Percentiles rank a stretch among this genome's conserved stretches.
Conservation (phyloP, 306 rosid species). For the Malus sylvestris region DNA sequence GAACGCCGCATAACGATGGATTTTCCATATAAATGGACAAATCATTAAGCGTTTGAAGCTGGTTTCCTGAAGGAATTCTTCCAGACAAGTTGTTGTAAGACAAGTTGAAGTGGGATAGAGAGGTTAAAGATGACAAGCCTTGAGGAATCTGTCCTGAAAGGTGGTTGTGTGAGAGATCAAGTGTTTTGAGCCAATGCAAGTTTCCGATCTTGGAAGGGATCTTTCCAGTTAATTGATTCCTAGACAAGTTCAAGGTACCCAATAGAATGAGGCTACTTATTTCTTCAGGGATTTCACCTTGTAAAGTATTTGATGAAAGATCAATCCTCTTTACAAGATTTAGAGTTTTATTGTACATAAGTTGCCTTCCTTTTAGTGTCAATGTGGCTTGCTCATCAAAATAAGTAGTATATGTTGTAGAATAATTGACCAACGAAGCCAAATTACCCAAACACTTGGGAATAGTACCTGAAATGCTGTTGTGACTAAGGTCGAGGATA, state of each 20-base stretch:
- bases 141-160: slow-evolving; percentile 3
- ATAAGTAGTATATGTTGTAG: too few species aligned
- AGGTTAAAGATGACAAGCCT: too few species aligned
- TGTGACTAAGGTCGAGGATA: neutral
- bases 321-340: too few species aligned
- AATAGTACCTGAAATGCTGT: neutral
- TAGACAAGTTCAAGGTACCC: neutral
- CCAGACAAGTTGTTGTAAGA: too few species aligned
- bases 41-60: too few species aligned
- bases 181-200: neutral
- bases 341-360: too few species aligned
- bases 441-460: neutral
- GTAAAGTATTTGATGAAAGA: neutral
- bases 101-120: too few species aligned
- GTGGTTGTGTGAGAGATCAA: slow-evolving; percentile 13
- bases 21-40: too few species aligned
- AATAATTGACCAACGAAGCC: neutral
- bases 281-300: neutral
- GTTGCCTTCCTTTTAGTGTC: too few species aligned
- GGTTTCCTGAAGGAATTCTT: too few species aligned
- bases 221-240: neutral
- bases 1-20: too few species aligned
- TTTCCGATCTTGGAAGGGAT: slow-evolving; percentile 9
- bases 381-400: too few species aligned
- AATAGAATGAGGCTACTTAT: neutral